Conservation (phyloP, 2,329 filamentous ascomycete species). For the Cladophialophora yegresii region DNA sequence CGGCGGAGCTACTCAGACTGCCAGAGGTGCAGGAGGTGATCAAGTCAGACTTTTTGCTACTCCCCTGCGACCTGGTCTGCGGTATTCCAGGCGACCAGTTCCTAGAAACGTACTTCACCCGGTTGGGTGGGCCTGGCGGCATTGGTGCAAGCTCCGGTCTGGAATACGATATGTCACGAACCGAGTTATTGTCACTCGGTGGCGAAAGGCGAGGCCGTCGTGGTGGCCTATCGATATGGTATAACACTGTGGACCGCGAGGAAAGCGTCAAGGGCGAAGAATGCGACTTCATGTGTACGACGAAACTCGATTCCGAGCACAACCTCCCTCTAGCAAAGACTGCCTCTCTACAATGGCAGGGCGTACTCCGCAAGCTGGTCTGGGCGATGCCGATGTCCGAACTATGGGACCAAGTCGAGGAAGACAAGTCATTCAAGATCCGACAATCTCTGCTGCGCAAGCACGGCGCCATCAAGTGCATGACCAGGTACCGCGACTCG, state of each 20-base stretch:
- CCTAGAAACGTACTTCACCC: constrained; percentile 89
- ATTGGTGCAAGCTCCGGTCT: constrained; percentile 47
- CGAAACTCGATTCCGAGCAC: constrained; percentile 61
- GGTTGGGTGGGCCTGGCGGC: constrained; percentile 66
- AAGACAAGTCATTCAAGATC: constrained; percentile 64
- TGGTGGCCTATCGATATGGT: constrained; percentile 87
- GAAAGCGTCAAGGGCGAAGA: constrained; percentile 83
- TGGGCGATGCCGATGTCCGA: constrained; percentile 86
- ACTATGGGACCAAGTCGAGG: constrained; percentile 77
- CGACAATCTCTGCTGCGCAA: constrained; percentile 74
- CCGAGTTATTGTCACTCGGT: constrained; percentile 53
- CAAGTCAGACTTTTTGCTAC: constrained; percentile 80
- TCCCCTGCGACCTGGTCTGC: constrained; percentile 92
- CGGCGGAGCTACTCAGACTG: constrained; percentile 81
- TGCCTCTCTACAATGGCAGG: constrained; percentile 60
- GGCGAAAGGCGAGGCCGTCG: constrained; percentile 63
- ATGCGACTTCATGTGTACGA: constrained; percentile 84
- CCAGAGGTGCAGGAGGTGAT: constrained; percentile 78
- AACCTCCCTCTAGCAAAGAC: constrained; percentile 58
- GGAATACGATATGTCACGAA: constrained; percentile 46
- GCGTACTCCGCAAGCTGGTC: constrained; percentile 62
- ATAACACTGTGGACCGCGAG: constrained; percentile 73
- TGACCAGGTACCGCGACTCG: constrained; percentile 82
- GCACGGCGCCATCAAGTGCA: constrained; percentile 75
- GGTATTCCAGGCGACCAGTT: constrained; percentile 81